Evolutionary conservation across 352 stramenopile species (phyloP), one percentile per base, ranked within the genome.

Genomic region (Phytopythium vexans): DNA sequence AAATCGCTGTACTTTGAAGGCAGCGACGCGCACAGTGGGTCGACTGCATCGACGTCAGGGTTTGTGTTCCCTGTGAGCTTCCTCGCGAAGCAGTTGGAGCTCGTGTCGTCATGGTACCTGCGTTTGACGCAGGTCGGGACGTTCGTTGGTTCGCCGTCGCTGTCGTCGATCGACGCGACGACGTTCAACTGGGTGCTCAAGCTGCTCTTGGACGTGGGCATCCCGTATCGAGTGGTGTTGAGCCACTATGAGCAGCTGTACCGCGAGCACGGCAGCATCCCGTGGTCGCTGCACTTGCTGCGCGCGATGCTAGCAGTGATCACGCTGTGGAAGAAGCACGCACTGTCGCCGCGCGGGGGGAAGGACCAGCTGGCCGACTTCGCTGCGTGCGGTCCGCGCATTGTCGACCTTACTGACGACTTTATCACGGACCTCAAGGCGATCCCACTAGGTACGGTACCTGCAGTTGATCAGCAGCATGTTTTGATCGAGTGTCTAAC

Each of bases 171-270:
- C 32, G 74, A 92, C 31, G 62, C 72, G 12, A 82, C 77, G 10
- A 86, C 73, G 14, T 83, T 95, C 58, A 89, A 90, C 64, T 92
- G 79, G 82, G 77, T 89, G 34, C 57, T 92, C 39, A 88, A 88
- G 58, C 63, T 93, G 41, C 90, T 95, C 38, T 49, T 93, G 35
- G 81, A 95, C 57, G 78, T 91, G 15, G 85, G 85, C 12, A 79
- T 95, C 10, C 71, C 85, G 27, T 76, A 92, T 56, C 74, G 77
- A 1, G 66, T 85, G 27, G 70, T 95, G 4, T 52, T 95, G 36
- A 82, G 79, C 54, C 75, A 82, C 58, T 95, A 95, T 58, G 77
- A 93, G 56, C 76, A 88, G 43, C 58, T 95, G 4, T 95, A 91
- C 60, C 78, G 75, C 32, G 66, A 82, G 27, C 70, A 77, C 31